Conservation (phyloP, 768 basidiomycete genomes). For the Omphalotus guepiniiformis region DNA sequence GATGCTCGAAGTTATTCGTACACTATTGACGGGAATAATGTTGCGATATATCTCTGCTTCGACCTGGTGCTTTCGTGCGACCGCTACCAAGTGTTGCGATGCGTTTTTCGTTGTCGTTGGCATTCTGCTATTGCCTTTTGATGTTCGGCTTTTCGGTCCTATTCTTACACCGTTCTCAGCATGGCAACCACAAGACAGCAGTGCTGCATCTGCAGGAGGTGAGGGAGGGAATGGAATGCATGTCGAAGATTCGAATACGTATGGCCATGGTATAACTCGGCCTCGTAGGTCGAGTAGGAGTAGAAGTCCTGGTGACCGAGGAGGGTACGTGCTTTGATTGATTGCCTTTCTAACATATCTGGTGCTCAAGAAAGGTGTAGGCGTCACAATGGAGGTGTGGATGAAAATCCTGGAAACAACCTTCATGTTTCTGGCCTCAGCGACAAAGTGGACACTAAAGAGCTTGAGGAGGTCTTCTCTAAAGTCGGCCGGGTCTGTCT, state of each 20-base stretch:
- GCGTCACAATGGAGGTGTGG: slow-evolving; percentile 42
- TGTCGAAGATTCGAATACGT: slow-evolving; percentile 41
- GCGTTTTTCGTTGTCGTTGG: background rate
- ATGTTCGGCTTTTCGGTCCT: background rate
- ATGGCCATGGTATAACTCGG: slow-evolving; percentile 51
- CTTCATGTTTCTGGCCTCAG: slow-evolving; percentile 58
- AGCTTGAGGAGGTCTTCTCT: slow-evolving; percentile 83
- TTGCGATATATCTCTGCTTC: slow-evolving; percentile 18
- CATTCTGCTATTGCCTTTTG: background rate
- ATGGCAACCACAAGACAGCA: slow-evolving; percentile 72
- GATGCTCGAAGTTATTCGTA: background rate
- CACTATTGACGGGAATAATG: slow-evolving; percentile 24
- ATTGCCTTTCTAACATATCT: background rate
- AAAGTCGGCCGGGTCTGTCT: slow-evolving; percentile 79
- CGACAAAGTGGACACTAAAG: slow-evolving; percentile 66
- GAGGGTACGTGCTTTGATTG: slow-evolving; percentile 40
- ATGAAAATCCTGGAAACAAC: slow-evolving; percentile 66
- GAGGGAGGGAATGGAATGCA: slow-evolving; percentile 69
- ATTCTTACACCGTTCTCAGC: slow-evolving; percentile 43
- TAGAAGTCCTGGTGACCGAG: slow-evolving; percentile 68
- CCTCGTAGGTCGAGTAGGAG: slow-evolving; percentile 68
- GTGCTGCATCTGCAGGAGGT: slow-evolving; percentile 34
- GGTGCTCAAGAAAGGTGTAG: slow-evolving; percentile 10
- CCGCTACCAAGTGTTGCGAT: too few species aligned
- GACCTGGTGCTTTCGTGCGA: too few species aligned